phyloP scores from a whole-genome alignment of 768 basidiomycete species.

The Gloeophyllum trabeum region DNA sequence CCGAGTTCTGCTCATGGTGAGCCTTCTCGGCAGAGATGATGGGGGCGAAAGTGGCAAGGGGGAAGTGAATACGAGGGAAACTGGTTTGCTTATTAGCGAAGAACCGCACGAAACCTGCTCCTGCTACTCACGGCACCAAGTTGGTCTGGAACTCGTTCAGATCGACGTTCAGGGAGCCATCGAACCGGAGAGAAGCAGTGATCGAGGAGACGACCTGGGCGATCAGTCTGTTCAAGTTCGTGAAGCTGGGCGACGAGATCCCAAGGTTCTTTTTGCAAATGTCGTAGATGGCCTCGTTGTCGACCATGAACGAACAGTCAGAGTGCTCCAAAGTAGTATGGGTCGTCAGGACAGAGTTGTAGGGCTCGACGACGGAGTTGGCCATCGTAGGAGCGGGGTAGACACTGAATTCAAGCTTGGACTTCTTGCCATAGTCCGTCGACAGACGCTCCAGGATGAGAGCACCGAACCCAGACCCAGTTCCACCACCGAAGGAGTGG shows the following conservation, averaged over 20 bases:
- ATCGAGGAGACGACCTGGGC: constrained; percentile 47
- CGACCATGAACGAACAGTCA: constrained; percentile 99
- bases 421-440: constrained; percentile 98
- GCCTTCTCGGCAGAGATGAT: constrained; percentile 56
- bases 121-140: constrained; percentile 37
- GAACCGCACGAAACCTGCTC: constrained; percentile 5
- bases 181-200: constrained; percentile 44
- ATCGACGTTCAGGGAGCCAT: constrained; percentile 58
- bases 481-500: constrained; percentile 99
- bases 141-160: constrained; percentile 67
- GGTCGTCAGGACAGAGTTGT: constrained; percentile 96
- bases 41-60: constrained; percentile 54
- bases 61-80: constrained; percentile 61
- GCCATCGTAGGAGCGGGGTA: constrained; percentile 93
- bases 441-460: constrained; percentile 95
- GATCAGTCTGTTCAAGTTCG: constrained; percentile 56
- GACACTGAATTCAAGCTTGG: constrained; percentile 96
- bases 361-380: constrained; percentile 96
- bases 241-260: constrained; percentile 47
- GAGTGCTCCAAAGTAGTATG: constrained; percentile 99
- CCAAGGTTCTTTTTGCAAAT: constrained; percentile 49
- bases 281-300: constrained; percentile 64
- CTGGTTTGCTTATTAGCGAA: constrained; percentile 13
- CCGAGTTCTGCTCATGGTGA: constrained; percentile 59
- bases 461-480: constrained; percentile 98